Base-by-base conservation (phyloP, 2,329 filamentous ascomycete genomes). In the Aspergillus arachidicola region DNA sequence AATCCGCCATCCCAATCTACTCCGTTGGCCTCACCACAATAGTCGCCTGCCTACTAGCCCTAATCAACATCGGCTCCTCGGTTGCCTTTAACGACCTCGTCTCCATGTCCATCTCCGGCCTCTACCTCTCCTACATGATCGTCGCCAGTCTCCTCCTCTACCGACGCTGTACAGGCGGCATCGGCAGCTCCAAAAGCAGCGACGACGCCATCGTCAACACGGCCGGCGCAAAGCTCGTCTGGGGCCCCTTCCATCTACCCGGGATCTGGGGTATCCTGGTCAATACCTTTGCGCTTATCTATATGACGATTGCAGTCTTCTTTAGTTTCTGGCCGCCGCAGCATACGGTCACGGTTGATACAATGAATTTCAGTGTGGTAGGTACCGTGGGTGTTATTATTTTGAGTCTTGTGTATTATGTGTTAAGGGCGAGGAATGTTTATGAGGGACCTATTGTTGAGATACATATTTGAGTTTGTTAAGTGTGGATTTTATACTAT, bases 311-410 rank as follows among this genome's bases (percentile, higher is more conserved):
- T 50, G 76, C 81, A 4, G 79, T 83, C 60, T 75, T 85, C 62
- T 83, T 85, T 66, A 76, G 77, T 53, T 84, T 84, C 64, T 85
- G 84, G 71, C 84, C 84, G 0, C 68, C 65, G 0, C 30, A 67
- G 3, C 71, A 78, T 41, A 65, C 72, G 1, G 78, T 82, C 1
- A 78, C 73, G 2, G 69, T 76, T 1, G 67, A 68, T 16, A 78
- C 76, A 2, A 84, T 85, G 77, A 86, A 86, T 69, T 86, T 67
- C 12, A 72, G 69, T 50, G 69, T 78, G 16, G 74, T 83, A 23
- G 78, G 84, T 43, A 82, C 82, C 23, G 64, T 71, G 28, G 75
- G 75, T 2, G 75, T 76, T 12, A 73, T 82, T 61, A 36, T 79
- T 7, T 76, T 83, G 62, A 75, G 78, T 2, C 64, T 77, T 5